Evolutionary conservation across 2,329 filamentous ascomycete species (phyloP), one percentile per base, ranked within the genome.

Genomic region (Pseudogymnoascus sp.): DNA sequence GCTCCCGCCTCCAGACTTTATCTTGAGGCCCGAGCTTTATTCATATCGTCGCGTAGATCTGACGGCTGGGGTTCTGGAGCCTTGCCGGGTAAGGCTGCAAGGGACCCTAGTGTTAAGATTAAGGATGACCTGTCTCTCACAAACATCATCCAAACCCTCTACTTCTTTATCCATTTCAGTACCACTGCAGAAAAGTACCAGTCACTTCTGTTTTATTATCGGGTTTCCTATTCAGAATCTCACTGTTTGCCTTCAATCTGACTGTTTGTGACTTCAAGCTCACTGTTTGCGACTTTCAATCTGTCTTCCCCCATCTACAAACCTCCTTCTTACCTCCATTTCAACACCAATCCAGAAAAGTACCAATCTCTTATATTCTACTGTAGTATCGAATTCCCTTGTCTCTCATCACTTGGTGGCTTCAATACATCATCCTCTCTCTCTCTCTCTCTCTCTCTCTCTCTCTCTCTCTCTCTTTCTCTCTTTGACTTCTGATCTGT

Each of bases 1-100:
- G 50, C 50, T 56, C 50, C 46, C 26, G 26, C 46, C 50, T 56
- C 50, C 50, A 56, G 50, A 56, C 50, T 56, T 56, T 56, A 56
- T 19, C 16, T 22, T 33, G 50, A 33, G 50, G 50, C 28, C 50
- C 50, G 50, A 56, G 50, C 50, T 56, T 56, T 56, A 22, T 35
- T 56, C 50, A 33, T 16, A 31, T 33, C 12, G 11, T 26, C 12
- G 41, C 22, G 41, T 26, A n/a, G 50, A 56, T 56, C 50, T 56
- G 50, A 56, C 11, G 50, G 50, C 50, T 19, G 50, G 50, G 50
- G 26, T 31, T 33, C 50, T 33, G 26, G 24, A 56, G 50, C 50
- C 50, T 56, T 35, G 50, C 16, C 50, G 28, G 28, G 16, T n/a
- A 56, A 56, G 50, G 50, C 50, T 56, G 50, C 50, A 56, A 56